Conservation (phyloP, 805 yeast genomes). For the Cyberlindnera euphorbiae region DNA sequence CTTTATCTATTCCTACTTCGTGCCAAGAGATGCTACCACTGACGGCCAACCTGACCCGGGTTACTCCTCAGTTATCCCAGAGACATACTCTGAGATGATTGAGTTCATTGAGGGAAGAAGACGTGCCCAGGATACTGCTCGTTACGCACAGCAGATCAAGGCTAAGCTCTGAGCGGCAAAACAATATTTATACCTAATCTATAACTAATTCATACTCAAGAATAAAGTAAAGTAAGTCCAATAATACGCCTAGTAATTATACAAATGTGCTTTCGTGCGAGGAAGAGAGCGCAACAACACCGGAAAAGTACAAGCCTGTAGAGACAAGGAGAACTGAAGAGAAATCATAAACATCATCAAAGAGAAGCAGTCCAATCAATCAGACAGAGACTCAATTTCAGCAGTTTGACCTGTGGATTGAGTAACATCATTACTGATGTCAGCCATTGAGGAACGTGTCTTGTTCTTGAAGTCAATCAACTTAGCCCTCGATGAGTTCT, state of each 20-base stretch:
- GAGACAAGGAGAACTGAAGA: no score
- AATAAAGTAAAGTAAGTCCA: conserved; percentile 1
- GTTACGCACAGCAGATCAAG: conserved; percentile 47
- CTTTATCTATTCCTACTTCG: conserved; percentile 85
- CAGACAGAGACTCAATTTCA: conserved; percentile 25
- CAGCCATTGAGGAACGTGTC: conserved; percentile 27
- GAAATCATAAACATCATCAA: conserved; percentile 5
- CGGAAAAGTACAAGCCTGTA: no score
- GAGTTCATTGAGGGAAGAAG: conserved; percentile 86
- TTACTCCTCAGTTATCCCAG: conserved; percentile 77
- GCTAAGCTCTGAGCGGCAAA: conserved; percentile 1
- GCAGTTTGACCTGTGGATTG: conserved; percentile 25
- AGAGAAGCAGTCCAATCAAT: background rate
- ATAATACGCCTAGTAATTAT: background rate
- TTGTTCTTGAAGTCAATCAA: conserved; percentile 32
- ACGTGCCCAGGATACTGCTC: conserved; percentile 79
- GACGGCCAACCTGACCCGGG: conserved; percentile 40
- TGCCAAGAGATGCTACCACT: conserved; percentile 50
- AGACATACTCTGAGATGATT: conserved; percentile 89
- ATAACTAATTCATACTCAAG: no score
- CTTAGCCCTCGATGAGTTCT: conserved; percentile 27
- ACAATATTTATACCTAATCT: background rate
- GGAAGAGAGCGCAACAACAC: no score
- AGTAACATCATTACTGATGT: conserved; percentile 28
- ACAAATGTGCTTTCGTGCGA: no score